Base-by-base conservation (phyloP, 2,329 filamentous ascomycete genomes). In the Tolypocladium sp. region DNA sequence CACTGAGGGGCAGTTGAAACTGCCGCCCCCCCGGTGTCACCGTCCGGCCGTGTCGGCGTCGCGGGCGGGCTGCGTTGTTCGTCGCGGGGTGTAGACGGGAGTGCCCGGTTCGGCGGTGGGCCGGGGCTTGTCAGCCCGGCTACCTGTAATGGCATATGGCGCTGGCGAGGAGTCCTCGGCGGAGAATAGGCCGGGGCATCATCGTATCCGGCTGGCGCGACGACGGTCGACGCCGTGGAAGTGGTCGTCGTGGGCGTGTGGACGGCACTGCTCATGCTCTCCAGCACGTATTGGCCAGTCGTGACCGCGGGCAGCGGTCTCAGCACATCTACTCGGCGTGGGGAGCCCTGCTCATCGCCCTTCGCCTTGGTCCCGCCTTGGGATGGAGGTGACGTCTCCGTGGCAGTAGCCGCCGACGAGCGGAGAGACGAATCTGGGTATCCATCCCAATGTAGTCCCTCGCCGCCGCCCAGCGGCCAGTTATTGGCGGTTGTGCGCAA, bases 61-160 rank as follows among this genome's bases (percentile, higher is more conserved):
- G 53, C 54, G 35, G 61, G 51, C n/a, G 61, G 57, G 35, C 57
- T 58, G 2, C 25, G 17, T 17, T 60, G 58, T 60, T 60, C 56
- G 22, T 56, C 56, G 22, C 53, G 30, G 8, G 72, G 71, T 7
- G 70, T 69, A 1, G 65, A 63, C 0, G 77, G 77, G 3, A 81
- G 71, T 3, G 76, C 76, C n/a, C 73, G 70, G 6, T 63, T 76
- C 0, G 79, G 79, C 0, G 79, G 78, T 0, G 80, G 78, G 0
- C 78, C 76, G 25, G 74, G 67, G 35, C 70, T 67, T n/a, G 65
- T 63, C 30, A 71, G 61, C 40, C 59, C 44, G 46, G 61, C 58
- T 53, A 67, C 59, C n/a, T 62, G 60, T 3, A 62, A 59, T 1
- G 63, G 59, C 5, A 55, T 25, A 3, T 57, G 58, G 25, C 61